These are phyloP conservation scores for Leishmania braziliensis DNA, from an alignment of 208 protist genomes.

Conservation along the genomic window DNA sequence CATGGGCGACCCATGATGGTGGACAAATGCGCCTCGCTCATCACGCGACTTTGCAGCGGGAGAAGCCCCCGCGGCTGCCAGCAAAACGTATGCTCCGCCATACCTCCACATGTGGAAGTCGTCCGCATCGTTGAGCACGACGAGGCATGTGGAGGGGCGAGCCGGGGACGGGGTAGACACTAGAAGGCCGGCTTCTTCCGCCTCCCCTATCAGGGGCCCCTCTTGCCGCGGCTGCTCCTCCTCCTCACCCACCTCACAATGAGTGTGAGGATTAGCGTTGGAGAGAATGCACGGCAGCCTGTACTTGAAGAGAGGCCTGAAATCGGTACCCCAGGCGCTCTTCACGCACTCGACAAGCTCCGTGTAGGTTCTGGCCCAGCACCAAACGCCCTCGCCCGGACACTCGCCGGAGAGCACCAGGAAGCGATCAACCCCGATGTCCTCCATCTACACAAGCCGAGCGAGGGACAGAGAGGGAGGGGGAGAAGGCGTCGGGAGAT, in stretches of 20 bases:
- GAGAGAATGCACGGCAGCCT: slow-evolving; percentile 3
- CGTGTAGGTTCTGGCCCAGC: slow-evolving; percentile 11
- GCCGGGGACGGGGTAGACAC: background rate
- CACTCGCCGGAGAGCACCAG: slow-evolving; percentile 13
- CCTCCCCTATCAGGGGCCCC: background rate
- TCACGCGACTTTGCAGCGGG: background rate
- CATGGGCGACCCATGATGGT: background rate
- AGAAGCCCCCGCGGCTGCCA: background rate
- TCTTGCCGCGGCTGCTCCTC: background rate
- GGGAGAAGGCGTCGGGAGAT: background rate
- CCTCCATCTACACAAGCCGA: background rate
- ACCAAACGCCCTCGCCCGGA: slow-evolving; percentile 20
- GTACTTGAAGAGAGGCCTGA: slow-evolving; percentile 10
- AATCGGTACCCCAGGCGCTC: slow-evolving; percentile 5
- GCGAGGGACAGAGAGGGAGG: background rate
- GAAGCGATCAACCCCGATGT: slow-evolving; percentile 1
- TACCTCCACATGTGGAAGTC: slow-evolving; percentile 10
- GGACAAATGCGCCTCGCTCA: background rate
- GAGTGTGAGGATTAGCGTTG: slow-evolving; percentile 1
- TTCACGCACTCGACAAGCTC: slow-evolving; percentile 13
- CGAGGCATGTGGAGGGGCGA: slow-evolving; percentile 4
- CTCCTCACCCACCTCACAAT: background rate
- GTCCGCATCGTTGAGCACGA: slow-evolving; percentile 13
- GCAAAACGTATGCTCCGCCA: slow-evolving; percentile 7
- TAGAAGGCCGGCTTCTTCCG: background rate